phyloP scores from a whole-genome alignment of 2,329 filamentous ascomycete genomes.

The Trichoderma aggressivum region DNA sequence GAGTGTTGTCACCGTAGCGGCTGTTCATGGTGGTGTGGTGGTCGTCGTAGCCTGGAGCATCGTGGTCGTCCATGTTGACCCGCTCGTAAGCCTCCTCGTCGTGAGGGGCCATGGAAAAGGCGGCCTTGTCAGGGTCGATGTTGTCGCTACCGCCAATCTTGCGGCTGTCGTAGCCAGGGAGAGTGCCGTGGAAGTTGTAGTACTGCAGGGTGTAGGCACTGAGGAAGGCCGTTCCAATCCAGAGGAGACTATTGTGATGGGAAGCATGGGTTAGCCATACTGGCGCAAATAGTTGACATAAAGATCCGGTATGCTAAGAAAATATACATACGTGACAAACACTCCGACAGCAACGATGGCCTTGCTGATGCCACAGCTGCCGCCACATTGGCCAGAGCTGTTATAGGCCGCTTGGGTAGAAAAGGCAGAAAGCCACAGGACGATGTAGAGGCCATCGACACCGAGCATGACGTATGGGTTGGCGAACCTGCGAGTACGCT shows the following conservation, averaged over 20 bases:
- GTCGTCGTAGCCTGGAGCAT: constrained; percentile 36
- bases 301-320: too few species aligned
- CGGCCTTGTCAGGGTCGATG: constrained; percentile 67
- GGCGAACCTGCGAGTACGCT: constrained; percentile 58
- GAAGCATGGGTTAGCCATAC: neutral
- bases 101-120: constrained; percentile 65
- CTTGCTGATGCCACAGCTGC: constrained; percentile 59
- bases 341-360: constrained; percentile 61
- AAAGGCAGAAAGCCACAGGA: constrained; percentile 66
- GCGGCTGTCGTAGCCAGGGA: constrained; percentile 58
- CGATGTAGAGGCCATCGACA: constrained; percentile 54
- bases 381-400: constrained; percentile 51
- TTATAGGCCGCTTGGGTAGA: constrained; percentile 64
- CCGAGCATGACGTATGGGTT: constrained; percentile 59
- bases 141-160: constrained; percentile 40
- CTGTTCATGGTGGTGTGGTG: constrained; percentile 24
- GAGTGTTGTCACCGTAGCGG: constrained; percentile 38
- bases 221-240: constrained; percentile 50
- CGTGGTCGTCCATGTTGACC: constrained; percentile 55
- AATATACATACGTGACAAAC: constrained; percentile 61
- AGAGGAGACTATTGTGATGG: constrained; percentile 48
- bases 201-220: constrained; percentile 60
- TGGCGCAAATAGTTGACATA: neutral
- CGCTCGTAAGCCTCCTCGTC: constrained; percentile 64
- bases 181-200: constrained; percentile 58